Evolutionary conservation across 148 eudicot genomes (phyloP).

Genomic region (Rhododendron ferrugineum): DNA sequence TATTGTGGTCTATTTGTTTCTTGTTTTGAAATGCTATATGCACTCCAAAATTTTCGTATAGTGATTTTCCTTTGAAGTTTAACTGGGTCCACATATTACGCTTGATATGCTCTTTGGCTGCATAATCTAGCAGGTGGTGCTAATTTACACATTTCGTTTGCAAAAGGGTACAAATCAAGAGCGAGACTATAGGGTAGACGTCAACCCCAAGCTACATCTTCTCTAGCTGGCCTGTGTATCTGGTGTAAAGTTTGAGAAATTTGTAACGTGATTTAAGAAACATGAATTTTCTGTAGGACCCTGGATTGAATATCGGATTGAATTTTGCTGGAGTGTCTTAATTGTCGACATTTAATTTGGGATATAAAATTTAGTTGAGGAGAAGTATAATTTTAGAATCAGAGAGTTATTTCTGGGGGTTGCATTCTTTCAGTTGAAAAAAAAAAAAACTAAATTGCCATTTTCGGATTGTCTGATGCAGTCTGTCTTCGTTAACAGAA

Average conservation of each 20-base stretch:
- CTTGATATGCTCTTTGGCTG: constrained; percentile 1
- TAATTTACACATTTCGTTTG: neutral
- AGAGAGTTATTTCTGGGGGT: neutral
- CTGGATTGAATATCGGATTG: neutral
- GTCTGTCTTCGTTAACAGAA: constrained; percentile 22
- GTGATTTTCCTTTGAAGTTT: neutral
- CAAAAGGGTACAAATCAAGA: neutral
- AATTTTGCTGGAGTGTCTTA: neutral
- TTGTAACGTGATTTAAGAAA: neutral
- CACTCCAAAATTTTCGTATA: neutral
- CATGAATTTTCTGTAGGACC: neutral
- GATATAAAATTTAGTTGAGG: neutral
- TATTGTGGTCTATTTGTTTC: neutral
- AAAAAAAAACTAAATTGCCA: neutral
- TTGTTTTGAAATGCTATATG: neutral
- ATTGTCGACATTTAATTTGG: neutral
- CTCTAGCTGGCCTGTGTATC: constrained; percentile 2
- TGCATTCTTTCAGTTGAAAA: neutral
- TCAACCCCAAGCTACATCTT: neutral
- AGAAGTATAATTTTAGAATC: neutral
- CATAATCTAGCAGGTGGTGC: neutral
- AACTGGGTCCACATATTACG: constrained; percentile 1
- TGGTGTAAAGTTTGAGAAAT: neutral
- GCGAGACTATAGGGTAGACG: neutral
- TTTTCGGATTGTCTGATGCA: constrained; percentile 19